A percentile compares a stretch with the other conserved stretches of the same genome.
Conservation (phyloP, 176 grass and related monocot genomes). For the Aegilops sharonensis region DNA sequence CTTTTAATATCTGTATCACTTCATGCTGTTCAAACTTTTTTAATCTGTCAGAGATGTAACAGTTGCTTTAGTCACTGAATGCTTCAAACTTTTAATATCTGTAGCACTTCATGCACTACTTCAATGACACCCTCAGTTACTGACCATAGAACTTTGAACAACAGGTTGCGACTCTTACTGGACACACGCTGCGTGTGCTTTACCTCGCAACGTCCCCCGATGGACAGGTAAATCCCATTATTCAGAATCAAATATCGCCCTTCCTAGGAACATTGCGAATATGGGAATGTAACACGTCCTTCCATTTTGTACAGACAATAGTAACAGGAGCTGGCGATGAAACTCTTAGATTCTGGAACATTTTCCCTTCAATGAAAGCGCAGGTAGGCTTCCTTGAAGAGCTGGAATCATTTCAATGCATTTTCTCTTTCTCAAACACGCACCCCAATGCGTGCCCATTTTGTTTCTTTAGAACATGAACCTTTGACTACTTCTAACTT, state of each 20-base stretch:
- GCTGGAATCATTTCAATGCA: background rate
- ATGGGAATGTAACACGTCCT: background rate
- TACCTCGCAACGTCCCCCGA: conserved; percentile 93
- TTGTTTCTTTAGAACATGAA: background rate
- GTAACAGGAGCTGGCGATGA: conserved; percentile 93
- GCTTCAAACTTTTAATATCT: background rate
- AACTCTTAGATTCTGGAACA: conserved; percentile 95
- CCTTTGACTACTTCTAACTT: background rate
- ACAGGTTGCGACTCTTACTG: conserved; percentile 85
- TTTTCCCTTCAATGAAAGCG: conserved; percentile 84
- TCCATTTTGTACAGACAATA: conserved; percentile 73
- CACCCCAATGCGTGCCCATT: too few species aligned
- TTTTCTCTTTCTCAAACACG: too few species aligned
- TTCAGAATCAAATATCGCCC: background rate
- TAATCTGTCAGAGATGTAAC: too few species aligned
- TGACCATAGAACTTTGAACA: background rate
- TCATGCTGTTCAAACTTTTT: too few species aligned
- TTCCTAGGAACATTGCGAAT: background rate
- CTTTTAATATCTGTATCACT: background rate
- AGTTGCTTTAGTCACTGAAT: background rate
- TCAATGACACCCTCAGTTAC: background rate
- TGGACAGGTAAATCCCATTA: conserved; percentile 63
- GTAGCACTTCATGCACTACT: background rate
- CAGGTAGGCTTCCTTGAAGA: conserved; percentile 38
- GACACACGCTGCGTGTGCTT: conserved; percentile 88